Evolutionary conservation across 2,329 filamentous ascomycete species (phyloP), one percentile per base, ranked within the genome.

Genomic region (Calonectria leucothoes): DNA sequence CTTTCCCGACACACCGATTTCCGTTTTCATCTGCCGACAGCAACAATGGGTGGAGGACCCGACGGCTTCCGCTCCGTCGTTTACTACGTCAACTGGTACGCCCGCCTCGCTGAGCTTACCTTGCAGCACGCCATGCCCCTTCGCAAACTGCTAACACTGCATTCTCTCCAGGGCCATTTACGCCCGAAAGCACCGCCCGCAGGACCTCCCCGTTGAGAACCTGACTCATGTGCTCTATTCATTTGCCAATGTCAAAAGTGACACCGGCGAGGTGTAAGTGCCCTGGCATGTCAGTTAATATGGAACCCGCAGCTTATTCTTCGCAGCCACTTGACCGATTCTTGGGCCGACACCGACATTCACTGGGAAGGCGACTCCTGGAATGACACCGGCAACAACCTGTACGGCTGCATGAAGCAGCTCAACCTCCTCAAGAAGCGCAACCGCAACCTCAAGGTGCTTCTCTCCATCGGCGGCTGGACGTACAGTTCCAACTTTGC

Each of bases 391-490:
- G 95, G 94, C 61, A 94, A 89, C 74, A 98, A 98, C 83, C 88
- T 97, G 42, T 98, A 97, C 82, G 96, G 96, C 66, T 96, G 94
- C 82, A 84, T 97, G 76, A 98, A 98, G 87, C 95, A 98, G 85
- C 90, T 98, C 42, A 95, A 94, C 83, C 88, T 98, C 1, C 90
- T 96, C 57, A 98, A 98, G 87, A 91, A 91, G 76, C 88, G 89
- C 74, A 94, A 98, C 84, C 93, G 95, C 61, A 93, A 96, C 78
- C 88, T 98, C 74, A 98, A 98, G 84, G 88, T 97, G 4, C 89
- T 98, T 15, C 90, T 98, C 6, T 95, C 93, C 68, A 94, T 98
- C 74, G 96, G 96, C 74, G 96, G 96, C 65, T 98, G 95, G 95
- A 98, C 95, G 0, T 98, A 98, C 84, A 94, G 93, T 75, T 87